Base-by-base conservation (phyloP, 1,284 basidiomycete genomes). In the Phenoliferia sp. region DNA sequence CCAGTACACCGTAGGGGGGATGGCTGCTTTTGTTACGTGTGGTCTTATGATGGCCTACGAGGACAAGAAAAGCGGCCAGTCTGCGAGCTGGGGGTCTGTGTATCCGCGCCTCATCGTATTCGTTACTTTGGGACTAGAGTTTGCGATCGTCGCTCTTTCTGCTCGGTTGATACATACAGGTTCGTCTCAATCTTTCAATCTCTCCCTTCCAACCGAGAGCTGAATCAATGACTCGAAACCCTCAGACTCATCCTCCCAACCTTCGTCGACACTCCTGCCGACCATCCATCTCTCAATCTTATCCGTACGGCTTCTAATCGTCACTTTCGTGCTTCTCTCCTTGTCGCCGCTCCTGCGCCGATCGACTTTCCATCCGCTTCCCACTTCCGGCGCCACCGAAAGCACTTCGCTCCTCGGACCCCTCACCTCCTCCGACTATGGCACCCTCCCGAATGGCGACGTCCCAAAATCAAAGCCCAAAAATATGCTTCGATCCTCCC, bases 221-320 rank as follows among this genome's bases (percentile, higher is more conserved):
- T 44, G 57, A 58, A 3, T 36, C 33, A 5, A 33, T 26, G 3
- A 19, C n/a, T n/a, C 29, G n/a, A 52, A 17, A 1, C 55, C 12
- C 22, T 26, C 54, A 61, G 65, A 61, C 61, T 56, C 56, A 16
- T 9, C 19, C 22, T 28, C 52, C 61, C 33, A 61, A 48, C 26
- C 32, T 29, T 48, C 19, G 6, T 44, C 17, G 31, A 50, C 33
- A 15, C 58, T 36, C 26, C 61, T 73, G 1, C 67, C 71, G 19
- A 31, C 52, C 55, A 50, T 66, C 22, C 65, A 67, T 32, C 54
- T 73, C 52, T 59, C 39, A 7, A 48, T 73, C 62, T 52, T 70
- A 31, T 31, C 67, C 6, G 29, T 67, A n/a, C 71, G 71, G 26
- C 32, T 73, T 44, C 48, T 73, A 35, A n/a, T 67, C 61, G 48